These are phyloP conservation scores for Cryptococcus sp. DNA, from an alignment of 1,284 basidiomycete species.

Conservation along the genomic window DNA sequence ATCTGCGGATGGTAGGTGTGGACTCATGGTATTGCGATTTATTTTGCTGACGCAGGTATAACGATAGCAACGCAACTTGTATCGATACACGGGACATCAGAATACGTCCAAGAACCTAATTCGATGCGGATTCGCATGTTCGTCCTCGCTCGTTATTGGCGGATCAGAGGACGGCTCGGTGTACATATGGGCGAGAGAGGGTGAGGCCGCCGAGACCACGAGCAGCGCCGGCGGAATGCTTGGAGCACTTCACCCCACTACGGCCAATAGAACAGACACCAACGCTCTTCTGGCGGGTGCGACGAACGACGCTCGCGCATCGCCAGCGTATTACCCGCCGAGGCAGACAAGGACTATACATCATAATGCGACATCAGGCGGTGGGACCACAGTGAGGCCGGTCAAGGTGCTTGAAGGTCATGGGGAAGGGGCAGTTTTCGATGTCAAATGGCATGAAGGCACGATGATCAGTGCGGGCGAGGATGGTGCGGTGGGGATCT, in stretches of 20 bases:
- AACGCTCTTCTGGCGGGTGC: background rate
- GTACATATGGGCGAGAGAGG: slow-evolving; percentile 50
- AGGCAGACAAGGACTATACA: slow-evolving; percentile 6
- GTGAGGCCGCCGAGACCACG: background rate
- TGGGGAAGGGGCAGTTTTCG: slow-evolving; percentile 48
- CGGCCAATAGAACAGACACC: background rate
- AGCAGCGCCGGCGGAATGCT: background rate
- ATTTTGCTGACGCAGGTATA: background rate
- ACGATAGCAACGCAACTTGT: slow-evolving; percentile 50
- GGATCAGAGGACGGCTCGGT: slow-evolving; percentile 55
- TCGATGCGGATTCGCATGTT: slow-evolving; percentile 53
- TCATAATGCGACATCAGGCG: slow-evolving; percentile 1
- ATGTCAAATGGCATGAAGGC: slow-evolving; percentile 52
- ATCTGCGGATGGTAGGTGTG: slow-evolving; percentile 52
- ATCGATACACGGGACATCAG: slow-evolving; percentile 57
- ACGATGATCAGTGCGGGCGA: slow-evolving; percentile 51
- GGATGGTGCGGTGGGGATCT: slow-evolving; percentile 54
- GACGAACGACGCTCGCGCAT: background rate
- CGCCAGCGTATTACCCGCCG: slow-evolving; percentile 36
- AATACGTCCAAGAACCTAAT: slow-evolving; percentile 59
- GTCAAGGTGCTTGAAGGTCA: slow-evolving; percentile 36
- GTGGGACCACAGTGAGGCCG: slow-evolving; percentile 26
- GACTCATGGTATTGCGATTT: background rate
- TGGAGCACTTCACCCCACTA: background rate
- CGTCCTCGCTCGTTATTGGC: slow-evolving; percentile 51